These are phyloP conservation scores for Brassica hybrid DNA, from an alignment of 441 rosid genomes.

Conservation along the genomic window DNA sequence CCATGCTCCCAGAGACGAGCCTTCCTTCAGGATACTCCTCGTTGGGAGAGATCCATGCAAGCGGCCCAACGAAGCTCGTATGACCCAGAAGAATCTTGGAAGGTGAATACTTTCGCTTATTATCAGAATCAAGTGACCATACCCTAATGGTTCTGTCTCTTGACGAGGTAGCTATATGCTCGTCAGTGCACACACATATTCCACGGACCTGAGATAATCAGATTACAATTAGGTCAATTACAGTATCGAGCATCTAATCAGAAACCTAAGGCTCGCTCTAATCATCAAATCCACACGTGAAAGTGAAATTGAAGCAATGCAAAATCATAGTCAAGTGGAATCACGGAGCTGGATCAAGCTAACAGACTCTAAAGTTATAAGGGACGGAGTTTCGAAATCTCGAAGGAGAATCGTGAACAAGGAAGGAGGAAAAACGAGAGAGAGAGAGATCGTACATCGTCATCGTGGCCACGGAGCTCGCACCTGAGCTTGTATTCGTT, in stretches of 20 bases:
- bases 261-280: conserved; percentile 5
- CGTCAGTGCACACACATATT: conserved; percentile 76
- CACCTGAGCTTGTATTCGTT: conserved; percentile 72
- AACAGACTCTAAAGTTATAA: neutral
- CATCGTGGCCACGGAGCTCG: conserved; percentile 92
- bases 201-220: conserved; percentile 70
- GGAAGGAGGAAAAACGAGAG: too few relatives aligned
- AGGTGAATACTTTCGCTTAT: conserved; percentile 56
- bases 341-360: conserved; percentile 5
- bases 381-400: conserved; percentile 17
- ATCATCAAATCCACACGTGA: neutral
- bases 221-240: neutral
- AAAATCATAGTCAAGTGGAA: conserved; percentile 7
- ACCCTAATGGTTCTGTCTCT: conserved; percentile 88
- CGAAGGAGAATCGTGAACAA: neutral
- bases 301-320: neutral
- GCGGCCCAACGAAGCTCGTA: conserved; percentile 93
- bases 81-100: conserved; percentile 79
- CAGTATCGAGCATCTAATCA: neutral
- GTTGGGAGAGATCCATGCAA: conserved; percentile 85
- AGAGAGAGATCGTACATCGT: conserved; percentile 83
- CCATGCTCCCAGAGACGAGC: conserved; percentile 96
- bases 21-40: conserved; percentile 82
- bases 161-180: conserved; percentile 83
- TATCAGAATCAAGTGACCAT: conserved; percentile 78